phyloP scores from a whole-genome alignment of 768 basidiomycete species.

The Trametes punicea region DNA sequence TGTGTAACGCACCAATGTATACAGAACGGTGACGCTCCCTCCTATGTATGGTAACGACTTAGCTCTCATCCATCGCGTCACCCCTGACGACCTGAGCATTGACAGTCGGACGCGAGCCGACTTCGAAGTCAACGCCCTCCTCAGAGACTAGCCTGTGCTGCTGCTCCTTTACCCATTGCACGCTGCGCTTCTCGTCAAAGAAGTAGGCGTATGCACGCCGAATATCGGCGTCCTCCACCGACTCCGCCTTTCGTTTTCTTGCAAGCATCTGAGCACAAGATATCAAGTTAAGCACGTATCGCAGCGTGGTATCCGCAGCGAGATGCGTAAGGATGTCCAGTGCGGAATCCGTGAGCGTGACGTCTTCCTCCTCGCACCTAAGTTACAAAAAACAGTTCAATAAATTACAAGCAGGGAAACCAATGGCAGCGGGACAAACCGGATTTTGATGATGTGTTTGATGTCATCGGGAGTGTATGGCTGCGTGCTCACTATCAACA shows the following conservation, averaged over 20 bases:
- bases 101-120: constrained; percentile 13
- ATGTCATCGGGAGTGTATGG: constrained; percentile 83
- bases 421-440: constrained; percentile 51
- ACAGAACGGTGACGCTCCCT: background rate
- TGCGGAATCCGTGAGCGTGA: constrained; percentile 72
- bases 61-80: constrained; percentile 37
- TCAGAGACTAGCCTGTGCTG: constrained; percentile 73
- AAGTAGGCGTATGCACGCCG: constrained; percentile 83
- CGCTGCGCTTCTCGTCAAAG: constrained; percentile 90
- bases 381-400: background rate
- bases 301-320: constrained; percentile 84
- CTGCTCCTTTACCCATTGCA: constrained; percentile 88
- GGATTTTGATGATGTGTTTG: constrained; percentile 87
- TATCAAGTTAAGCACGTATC: constrained; percentile 93
- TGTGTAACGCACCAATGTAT: constrained; percentile 9
- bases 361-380: constrained; percentile 95
- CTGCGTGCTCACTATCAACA: constrained; percentile 92
- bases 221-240: constrained; percentile 84
- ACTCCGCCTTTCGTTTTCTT: constrained; percentile 72
- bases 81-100: background rate
- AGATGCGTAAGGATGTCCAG: constrained; percentile 81
- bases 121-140: constrained; percentile 46
- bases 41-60: background rate
- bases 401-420: no score
- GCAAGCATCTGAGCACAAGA: constrained; percentile 88